Evolutionary conservation across 2,329 filamentous ascomycete species (phyloP).

Genomic region (Stemphylium vesicarium): DNA sequence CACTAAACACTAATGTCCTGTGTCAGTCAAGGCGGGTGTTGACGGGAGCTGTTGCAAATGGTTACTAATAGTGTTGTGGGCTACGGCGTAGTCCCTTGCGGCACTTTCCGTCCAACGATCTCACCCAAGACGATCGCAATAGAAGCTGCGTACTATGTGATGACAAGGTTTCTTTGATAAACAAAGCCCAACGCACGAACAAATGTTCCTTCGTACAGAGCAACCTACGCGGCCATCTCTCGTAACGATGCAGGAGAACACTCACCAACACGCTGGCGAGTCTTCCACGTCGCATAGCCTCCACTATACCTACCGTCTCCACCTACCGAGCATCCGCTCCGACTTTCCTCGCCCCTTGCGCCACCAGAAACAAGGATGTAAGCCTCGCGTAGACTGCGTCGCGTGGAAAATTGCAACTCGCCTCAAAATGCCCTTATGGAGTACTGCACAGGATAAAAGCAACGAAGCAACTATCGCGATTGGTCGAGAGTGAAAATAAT

Average conservation of each 20-base stretch:
- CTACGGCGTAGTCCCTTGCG: not conserved
- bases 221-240: not conserved
- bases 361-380: slow-evolving; percentile 5
- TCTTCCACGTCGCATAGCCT: not conserved
- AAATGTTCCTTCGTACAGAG: not conserved
- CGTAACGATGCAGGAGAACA: not conserved
- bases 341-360: slow-evolving; percentile 2
- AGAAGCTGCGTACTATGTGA: not conserved
- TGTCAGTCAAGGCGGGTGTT: not conserved
- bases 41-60: not conserved
- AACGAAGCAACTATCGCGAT: slow-evolving; percentile 13
- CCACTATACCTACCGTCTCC: not conserved
- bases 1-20: not conserved
- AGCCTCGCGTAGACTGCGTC: slow-evolving; percentile 17
- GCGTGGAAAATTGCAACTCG: slow-evolving; percentile 20
- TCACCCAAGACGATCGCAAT: not conserved
- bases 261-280: not conserved
- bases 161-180: not conserved
- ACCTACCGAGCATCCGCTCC: not conserved
- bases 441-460: slow-evolving; percentile 10
- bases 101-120: not conserved
- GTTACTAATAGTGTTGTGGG: not conserved
- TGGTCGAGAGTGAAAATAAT: slow-evolving; percentile 18
- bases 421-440: not conserved
- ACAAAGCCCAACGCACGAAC: not conserved